Base-by-base conservation (phyloP, 768 basidiomycete genomes). In the Boletus sp. region DNA sequence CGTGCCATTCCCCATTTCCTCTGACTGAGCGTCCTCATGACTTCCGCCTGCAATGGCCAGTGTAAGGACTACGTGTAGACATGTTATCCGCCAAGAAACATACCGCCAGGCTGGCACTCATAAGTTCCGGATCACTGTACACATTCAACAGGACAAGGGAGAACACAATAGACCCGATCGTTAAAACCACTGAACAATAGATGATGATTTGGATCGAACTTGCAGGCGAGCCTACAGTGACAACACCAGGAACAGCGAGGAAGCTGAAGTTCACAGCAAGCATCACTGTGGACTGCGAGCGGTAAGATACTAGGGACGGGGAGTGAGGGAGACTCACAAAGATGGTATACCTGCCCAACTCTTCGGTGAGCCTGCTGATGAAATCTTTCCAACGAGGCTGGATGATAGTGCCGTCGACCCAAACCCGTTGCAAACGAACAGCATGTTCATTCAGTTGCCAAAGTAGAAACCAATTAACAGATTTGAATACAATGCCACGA, bases 381-480 rank as follows among this genome's bases (percentile, higher is more conserved):
- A 54, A 58, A 37, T 50, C 51, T 30, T 59, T 61, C 56, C 60
- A 61, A 7, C 46, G 51, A 13, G 51, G 61, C 15, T 51, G 48
- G 32, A 54, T 59, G 11, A 54, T 59, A 4, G 34, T 50, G 25
- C 48, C 45, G 10, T 59, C 60, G 1, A 63, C 60, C 40, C 61
- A 59, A 41, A 59, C 48, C 0, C 60, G 48, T 23, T 63, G 48
- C 34, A 61, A 54, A 41, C 51, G 56, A 54, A 39, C 8, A 4
- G 61, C 56, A 30, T 63, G 48, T 14, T 58, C 51, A 7, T 44
- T 59, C 5, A 33, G 47, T 3, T 47, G 32, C 38, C 57, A 50
- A 14, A 62, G 41, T 5, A 60, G 50, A 30, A 49, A 50, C 3
- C 23, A 0, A 13, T 50, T 58, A n/a, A 43, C 6, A 6, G n/a